Evolutionary conservation across 352 stramenopile species (phyloP), one percentile per base, ranked within the genome.

Genomic region (Aphanomyces stellatus): DNA sequence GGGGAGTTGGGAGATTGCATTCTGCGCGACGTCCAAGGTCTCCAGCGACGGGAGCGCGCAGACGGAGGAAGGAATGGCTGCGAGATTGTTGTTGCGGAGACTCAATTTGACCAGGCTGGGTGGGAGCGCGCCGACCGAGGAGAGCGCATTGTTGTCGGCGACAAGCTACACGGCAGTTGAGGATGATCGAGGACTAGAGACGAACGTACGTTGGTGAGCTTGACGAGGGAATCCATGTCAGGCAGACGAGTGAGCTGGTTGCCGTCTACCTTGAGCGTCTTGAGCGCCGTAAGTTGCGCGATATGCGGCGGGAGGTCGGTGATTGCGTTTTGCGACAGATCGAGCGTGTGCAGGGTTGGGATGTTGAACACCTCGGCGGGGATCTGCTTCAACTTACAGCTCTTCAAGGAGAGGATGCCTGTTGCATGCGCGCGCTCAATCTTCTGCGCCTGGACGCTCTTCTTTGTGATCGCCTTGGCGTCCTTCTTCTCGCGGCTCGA

Each of bases 81-180:
- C 46, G 8, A 94, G 64, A 34, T 65, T 59, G 61, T 94, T 94
- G 62, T 72, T 71, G 51, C 81, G 85, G 37, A 92, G 72, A 41
- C 81, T 91, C 11, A 94, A 72, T 71, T 93, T 92, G 34, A 74
- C 87, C 28, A 94, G 51, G 53, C 88, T 89, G 0, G 84, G 80
- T 3, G 86, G 84, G 13, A 94, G 70, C 1, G 74, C 68, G 30
- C 80, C 40, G 19, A 93, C 64, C n/a, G 76, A 76, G 33, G 76
- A 60, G 19, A 94, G 71, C n/a, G 76, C 62, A 43, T 94, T 94
- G 30, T 77, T 74, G 43, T 94, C 86, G 37, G 91, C 64, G 24
- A 93, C 76, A 17, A 94, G 69, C 84, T 92, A 53, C 33, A 65
- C 4, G 37, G 5, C 56, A n/a, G n/a, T n/a, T n/a, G n/a, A n/a